phyloP scores from a whole-genome alignment of 2,329 filamentous ascomycete genomes.

The Podosphaera fusca region DNA sequence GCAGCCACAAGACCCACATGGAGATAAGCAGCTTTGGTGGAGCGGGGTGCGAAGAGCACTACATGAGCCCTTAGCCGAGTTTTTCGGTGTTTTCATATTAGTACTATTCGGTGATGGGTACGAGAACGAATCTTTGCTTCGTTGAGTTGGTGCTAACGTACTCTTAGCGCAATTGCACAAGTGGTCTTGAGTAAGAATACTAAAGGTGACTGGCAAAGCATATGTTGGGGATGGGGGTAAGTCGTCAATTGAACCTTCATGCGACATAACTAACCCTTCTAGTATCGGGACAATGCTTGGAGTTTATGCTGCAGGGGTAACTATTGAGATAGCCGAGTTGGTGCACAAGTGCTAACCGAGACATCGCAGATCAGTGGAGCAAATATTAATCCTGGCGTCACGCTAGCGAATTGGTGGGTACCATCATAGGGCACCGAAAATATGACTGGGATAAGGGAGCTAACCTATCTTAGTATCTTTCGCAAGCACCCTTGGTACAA shows the following conservation, averaged over 20 bases:
- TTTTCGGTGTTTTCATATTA: constrained; percentile 44
- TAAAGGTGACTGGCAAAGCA: constrained; percentile 13
- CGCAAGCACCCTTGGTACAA: constrained; percentile 46
- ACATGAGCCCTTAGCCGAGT: constrained; percentile 31
- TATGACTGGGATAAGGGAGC: neutral
- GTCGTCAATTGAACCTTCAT: neutral
- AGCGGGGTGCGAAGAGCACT: constrained; percentile 7
- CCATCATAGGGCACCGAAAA: neutral
- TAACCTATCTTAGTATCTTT: constrained; percentile 22
- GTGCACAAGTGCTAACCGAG: constrained; percentile 2
- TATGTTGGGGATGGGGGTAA: constrained; percentile 15
- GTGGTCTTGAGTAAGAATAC: constrained; percentile 25
- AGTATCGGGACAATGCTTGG: constrained; percentile 49
- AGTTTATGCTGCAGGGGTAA: constrained; percentile 36
- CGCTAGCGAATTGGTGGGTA: constrained; percentile 35
- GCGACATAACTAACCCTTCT: constrained; percentile 3
- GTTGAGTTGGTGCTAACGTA: constrained; percentile 1
- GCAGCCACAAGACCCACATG: neutral
- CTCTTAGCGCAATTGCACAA: constrained; percentile 32
- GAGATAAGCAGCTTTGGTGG: constrained; percentile 8
- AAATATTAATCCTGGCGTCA: constrained; percentile 49
- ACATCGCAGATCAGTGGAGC: constrained; percentile 22
- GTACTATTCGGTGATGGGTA: constrained; percentile 46
- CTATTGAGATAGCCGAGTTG: neutral
- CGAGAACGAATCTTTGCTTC: neutral